Evolutionary conservation across 2,329 filamentous ascomycete genomes (phyloP).

Genomic region (Teratosphaeria zuluensis): DNA sequence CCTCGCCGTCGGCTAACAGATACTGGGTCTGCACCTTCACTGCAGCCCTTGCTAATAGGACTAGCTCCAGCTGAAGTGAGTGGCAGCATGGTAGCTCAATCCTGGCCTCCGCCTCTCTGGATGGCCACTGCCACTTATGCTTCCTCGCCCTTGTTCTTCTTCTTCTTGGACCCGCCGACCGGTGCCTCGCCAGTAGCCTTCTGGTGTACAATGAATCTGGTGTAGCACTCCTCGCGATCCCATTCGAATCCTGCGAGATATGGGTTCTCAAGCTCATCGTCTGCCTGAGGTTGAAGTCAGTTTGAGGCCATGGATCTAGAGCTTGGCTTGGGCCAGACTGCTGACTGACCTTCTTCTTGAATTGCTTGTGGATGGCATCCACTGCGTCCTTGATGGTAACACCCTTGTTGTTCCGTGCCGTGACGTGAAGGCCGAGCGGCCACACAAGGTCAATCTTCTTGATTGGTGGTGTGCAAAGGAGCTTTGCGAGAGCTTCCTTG

Average conservation of each 20-base stretch:
- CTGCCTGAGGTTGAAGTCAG: conserved; percentile 47
- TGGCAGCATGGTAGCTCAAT: conserved; percentile 1
- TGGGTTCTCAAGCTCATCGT: conserved; percentile 81
- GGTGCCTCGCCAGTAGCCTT: conserved; percentile 56
- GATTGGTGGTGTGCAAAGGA: conserved; percentile 69
- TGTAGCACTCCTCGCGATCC: conserved; percentile 89
- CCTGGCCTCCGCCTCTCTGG: neutral
- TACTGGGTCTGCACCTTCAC: neutral
- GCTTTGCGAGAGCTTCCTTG: conserved; percentile 70
- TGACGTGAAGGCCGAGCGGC: conserved; percentile 76
- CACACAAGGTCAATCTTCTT: conserved; percentile 94
- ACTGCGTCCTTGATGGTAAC: conserved; percentile 96
- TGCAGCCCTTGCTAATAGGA: neutral
- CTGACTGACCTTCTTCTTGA: conserved; percentile 78
- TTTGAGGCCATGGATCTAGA: neutral
- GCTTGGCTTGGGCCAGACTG: neutral
- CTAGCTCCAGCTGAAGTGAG: conserved; percentile 2
- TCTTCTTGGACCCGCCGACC: conserved; percentile 51
- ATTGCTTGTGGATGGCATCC: conserved; percentile 91
- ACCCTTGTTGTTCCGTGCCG: conserved; percentile 82
- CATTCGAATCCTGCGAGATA: conserved; percentile 93
- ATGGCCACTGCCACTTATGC: conserved; percentile 6
- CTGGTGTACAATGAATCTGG: conserved; percentile 76
- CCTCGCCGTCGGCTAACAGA: neutral
- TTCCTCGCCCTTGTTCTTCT: conserved; percentile 31